Conservation (phyloP, 768 basidiomycete genomes). For the Trametes punicea region DNA sequence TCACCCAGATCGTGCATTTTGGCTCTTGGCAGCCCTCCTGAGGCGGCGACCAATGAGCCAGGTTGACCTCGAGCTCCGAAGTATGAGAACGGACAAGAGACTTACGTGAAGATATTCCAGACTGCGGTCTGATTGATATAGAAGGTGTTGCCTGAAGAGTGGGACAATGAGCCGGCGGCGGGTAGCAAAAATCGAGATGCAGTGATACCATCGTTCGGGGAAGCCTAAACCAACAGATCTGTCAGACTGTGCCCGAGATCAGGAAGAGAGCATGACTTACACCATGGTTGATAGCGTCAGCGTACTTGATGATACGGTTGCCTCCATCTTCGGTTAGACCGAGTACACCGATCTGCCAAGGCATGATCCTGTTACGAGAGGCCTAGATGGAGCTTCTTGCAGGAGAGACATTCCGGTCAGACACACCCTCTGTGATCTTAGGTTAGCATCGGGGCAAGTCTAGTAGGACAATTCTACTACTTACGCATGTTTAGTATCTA, state of each 20-base stretch:
- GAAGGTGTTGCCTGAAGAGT: slow-evolving; percentile 41
- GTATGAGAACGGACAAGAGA: not conserved
- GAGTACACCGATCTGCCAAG: slow-evolving; percentile 55
- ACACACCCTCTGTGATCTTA: slow-evolving; percentile 20
- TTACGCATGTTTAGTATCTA: slow-evolving; percentile 50
- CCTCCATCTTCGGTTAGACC: slow-evolving; percentile 50
- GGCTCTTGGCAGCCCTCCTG: slow-evolving; percentile 26
- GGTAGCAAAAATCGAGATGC: slow-evolving; percentile 5
- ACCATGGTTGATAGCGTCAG: slow-evolving; percentile 49
- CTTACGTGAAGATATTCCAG: slow-evolving; percentile 52
- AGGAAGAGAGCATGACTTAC: slow-evolving; percentile 21
- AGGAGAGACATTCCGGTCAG: not conserved
- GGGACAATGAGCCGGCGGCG: slow-evolving; percentile 6
- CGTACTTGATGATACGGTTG: slow-evolving; percentile 52
- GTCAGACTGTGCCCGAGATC: slow-evolving; percentile 10
- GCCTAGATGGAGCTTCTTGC: not conserved
- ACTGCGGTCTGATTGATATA: slow-evolving; percentile 52
- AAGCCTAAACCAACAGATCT: slow-evolving; percentile 33
- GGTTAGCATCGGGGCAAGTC: not conserved
- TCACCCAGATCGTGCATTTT: slow-evolving; percentile 17
- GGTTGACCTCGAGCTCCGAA: not conserved
- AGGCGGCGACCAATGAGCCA: slow-evolving; percentile 3
- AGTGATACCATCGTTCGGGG: slow-evolving; percentile 50
- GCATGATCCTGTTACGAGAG: slow-evolving; percentile 45
- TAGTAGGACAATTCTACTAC: slow-evolving; percentile 17